Base-by-base conservation (phyloP, 2,329 filamentous ascomycete genomes). In the Xylaria sp. region DNA sequence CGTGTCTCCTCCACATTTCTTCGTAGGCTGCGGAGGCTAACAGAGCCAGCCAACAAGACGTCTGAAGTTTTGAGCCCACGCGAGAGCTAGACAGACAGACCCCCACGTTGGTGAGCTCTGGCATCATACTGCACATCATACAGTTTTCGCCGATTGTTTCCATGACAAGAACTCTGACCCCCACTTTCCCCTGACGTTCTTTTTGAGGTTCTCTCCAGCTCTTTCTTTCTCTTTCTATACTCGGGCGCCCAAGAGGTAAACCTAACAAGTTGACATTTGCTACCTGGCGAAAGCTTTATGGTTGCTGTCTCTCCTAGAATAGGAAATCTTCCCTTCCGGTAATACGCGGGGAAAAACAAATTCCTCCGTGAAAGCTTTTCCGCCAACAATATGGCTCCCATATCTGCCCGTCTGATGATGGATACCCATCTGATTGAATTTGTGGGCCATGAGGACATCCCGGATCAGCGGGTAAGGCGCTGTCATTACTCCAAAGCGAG, bases 111-210 rank as follows among this genome's bases (percentile, higher is more conserved):
- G 31, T 28, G n/a, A 58, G 51, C 44, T 58, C 51, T 23, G 17
- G 33, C 57, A 33, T 54, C 20, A 36, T 61, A 64, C 33, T 33
- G 33, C 9, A 33, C 48, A 31, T 53, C 26, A 38, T 38, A 23
- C 53, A 61, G 62, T 63, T 60, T 60, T 63, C 63, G 66, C 63
- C 66, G 66, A 66, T 66, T 69, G 63, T 63, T 6, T 60, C 67
- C 63, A 53, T 6, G 15, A 15, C 15, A 17, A 53, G 61, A 26
- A 59, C 10, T 31, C 31, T 56, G 38, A 57, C 66, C 68, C 66
- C 68, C 66, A 69, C 62, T 33, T 63, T 53, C 28, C 36, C 51
- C 58, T 40, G 20, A 54, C 7, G 42, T 33, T 20, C 7, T 33
- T 56, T 20, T 46, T 38, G 23, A 7, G 31, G 36, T 31, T 44